Percentiles rank a stretch among this genome's conserved stretches.
Evolutionary conservation across 148 eudicot genomes (phyloP).

Genomic region (Pharnaceum exiguum): DNA sequence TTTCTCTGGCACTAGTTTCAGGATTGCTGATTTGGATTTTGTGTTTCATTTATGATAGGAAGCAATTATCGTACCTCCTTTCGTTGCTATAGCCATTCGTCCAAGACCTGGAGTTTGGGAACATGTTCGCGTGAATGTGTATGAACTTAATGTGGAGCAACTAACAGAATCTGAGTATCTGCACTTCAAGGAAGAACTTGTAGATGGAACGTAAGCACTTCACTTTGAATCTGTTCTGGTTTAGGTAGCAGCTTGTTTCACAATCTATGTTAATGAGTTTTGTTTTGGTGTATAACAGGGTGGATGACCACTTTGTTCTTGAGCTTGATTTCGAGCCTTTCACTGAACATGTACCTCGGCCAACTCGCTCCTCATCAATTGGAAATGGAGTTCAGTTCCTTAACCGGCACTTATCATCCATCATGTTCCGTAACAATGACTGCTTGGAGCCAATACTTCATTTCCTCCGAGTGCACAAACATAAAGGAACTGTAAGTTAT

Average conservation of each 20-base stretch:
- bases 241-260: background rate
- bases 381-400: constrained; percentile 99
- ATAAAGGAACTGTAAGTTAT: constrained; percentile 75
- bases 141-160: constrained; percentile 86
- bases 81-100: constrained; percentile 88
- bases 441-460: constrained; percentile 87
- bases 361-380: constrained; percentile 83
- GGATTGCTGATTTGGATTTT: background rate
- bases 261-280: background rate
- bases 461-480: constrained; percentile 80
- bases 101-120: constrained; percentile 99
- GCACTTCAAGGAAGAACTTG: constrained; percentile 91
- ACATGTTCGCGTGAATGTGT: constrained; percentile 76
- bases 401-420: constrained; percentile 88
- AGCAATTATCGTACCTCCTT: constrained; percentile 92
- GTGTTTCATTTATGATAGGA: constrained; percentile 52
- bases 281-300: constrained; percentile 26
- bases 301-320: constrained; percentile 48
- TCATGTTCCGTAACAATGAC: constrained; percentile 89
- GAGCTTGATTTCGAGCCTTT: constrained; percentile 97
- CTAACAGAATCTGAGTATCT: constrained; percentile 79
- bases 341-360: constrained; percentile 80
- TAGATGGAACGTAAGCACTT: constrained; percentile 58
- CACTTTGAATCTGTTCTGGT: constrained; percentile 7
- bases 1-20: background rate